Evolutionary conservation across 768 basidiomycete species (phyloP).

Genomic region (Amanita rubescens): DNA sequence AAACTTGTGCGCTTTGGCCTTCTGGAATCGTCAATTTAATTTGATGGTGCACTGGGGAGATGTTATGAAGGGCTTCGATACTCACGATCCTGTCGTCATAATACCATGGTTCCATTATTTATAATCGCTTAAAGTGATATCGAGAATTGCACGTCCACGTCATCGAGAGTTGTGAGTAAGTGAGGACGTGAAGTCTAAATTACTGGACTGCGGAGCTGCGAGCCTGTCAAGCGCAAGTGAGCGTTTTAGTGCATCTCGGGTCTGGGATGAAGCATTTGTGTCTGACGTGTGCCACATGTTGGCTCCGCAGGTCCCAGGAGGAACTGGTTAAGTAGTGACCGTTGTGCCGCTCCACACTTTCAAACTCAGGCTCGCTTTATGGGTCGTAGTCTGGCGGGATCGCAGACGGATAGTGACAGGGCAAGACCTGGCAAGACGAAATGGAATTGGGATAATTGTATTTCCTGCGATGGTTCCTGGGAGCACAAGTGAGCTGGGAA

Average conservation of each 20-base stretch:
- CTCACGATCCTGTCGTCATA: not conserved
- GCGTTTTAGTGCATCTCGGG: not conserved
- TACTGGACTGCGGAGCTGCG: not conserved
- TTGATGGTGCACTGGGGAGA: not conserved
- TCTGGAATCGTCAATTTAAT: not conserved
- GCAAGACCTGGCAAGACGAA: not conserved
- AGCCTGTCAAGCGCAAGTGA: not conserved
- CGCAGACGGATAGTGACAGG: too few species aligned
- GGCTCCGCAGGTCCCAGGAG: too few species aligned
- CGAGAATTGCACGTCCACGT: not conserved
- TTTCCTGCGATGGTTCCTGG: not conserved
- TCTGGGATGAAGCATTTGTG: not conserved
- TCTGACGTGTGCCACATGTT: not conserved
- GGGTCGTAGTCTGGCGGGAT: too few species aligned
- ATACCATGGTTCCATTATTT: too few species aligned
- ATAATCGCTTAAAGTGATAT: not conserved
- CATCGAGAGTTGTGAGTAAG: not conserved
- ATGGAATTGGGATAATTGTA: too few species aligned
- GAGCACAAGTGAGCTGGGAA: not conserved
- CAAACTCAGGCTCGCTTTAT: too few species aligned
- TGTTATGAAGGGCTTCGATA: not conserved
- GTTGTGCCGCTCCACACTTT: too few species aligned
- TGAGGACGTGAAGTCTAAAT: not conserved
- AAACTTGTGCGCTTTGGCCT: not conserved
- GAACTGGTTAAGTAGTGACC: too few species aligned